Evolutionary conservation across 164 flowering plant species (phyloP), one percentile per base, ranked within the genome.

Genomic region (Malania oleifera): DNA sequence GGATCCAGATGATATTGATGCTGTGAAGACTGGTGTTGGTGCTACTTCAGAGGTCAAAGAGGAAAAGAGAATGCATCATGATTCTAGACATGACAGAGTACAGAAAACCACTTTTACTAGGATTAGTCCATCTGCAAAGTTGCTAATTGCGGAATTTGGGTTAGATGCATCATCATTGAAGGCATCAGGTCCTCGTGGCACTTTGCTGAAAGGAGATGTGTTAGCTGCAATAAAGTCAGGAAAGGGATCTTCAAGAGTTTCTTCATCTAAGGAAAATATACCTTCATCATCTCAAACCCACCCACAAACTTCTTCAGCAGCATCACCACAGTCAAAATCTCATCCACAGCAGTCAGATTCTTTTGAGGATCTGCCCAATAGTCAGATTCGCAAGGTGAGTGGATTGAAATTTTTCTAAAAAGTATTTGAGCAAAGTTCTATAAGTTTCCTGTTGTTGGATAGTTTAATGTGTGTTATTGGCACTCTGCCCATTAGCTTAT

Each of bases 351-450:
- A 70, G 59, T 65, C 77, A 20, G 85, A 75, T 71, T 71, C 80
- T 63, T 83, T 74, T 67, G 95, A 84, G 71, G 98, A 93, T 77
- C 54, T 84, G 15, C 92, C 95, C 17, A 93, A 93, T 65, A 84
- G 83, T 75, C 97, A 93, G 77, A 88, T 93, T 63, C 96, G 98
- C 54, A 93, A 87, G 96, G 98, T 82, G 73, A 11, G 54, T 62
- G 13, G 13, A 29, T 49, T 61, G 20, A 37, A 20, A 5, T 43
- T 3, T 41, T 43, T 10, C 18, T 35, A 8, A 52, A 41, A 0
- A 4, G 56, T 24, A 59, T 48, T 49, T 38, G 54, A 27, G 20
- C 38, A 45, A 22, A 5, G 20, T 23, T 48, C 10, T 5, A 2
- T 9, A 19, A 18, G 41, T 18, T 19, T 41, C 13, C 0, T 7